Evolutionary conservation across 2,329 filamentous ascomycete species (phyloP).

Genomic region (Sarocladiaceae sp.): DNA sequence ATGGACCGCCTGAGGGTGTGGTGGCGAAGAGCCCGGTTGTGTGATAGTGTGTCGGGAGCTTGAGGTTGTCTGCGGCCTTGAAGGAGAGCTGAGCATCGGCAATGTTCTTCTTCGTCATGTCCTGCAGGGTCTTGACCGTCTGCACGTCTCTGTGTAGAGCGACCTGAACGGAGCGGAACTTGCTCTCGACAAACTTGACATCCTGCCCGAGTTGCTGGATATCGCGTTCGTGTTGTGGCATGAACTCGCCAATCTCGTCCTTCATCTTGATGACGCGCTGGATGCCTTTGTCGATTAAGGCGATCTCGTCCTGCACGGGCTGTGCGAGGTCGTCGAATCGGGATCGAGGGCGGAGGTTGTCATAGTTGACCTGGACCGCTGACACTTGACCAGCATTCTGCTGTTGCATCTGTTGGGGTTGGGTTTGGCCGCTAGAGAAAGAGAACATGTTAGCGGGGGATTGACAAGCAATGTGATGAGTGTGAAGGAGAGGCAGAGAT

Average conservation of each 20-base stretch:
- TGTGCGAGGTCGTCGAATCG: constrained; percentile 87
- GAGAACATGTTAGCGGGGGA: constrained; percentile 13
- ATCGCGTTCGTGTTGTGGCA: constrained; percentile 47
- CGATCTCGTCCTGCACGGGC: constrained; percentile 71
- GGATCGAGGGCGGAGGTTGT: constrained; percentile 76
- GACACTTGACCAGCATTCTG: constrained; percentile 44
- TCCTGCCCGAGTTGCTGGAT: constrained; percentile 41
- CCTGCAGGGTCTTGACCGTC: constrained; percentile 58
- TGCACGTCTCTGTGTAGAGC: constrained; percentile 50
- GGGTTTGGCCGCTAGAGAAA: constrained; percentile 21
- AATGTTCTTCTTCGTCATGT: constrained; percentile 54
- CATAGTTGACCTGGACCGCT: constrained; percentile 71
- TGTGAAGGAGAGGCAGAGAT: not conserved
- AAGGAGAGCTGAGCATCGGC: constrained; percentile 66
- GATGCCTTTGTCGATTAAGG: constrained; percentile 72
- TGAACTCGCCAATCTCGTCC: constrained; percentile 66
- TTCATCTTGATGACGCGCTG: constrained; percentile 72
- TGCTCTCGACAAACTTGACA: constrained; percentile 43
- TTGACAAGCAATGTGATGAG: not conserved
- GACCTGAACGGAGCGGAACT: constrained; percentile 38
- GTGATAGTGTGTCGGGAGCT: constrained; percentile 56
- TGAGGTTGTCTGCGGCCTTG: constrained; percentile 67
- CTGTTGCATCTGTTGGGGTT: constrained; percentile 15
- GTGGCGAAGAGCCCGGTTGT: constrained; percentile 38
- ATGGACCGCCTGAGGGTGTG: constrained; percentile 16